phyloP scores from a whole-genome alignment of 192 early-diverging fungal genomes.

The Powellomyces hirtus region DNA sequence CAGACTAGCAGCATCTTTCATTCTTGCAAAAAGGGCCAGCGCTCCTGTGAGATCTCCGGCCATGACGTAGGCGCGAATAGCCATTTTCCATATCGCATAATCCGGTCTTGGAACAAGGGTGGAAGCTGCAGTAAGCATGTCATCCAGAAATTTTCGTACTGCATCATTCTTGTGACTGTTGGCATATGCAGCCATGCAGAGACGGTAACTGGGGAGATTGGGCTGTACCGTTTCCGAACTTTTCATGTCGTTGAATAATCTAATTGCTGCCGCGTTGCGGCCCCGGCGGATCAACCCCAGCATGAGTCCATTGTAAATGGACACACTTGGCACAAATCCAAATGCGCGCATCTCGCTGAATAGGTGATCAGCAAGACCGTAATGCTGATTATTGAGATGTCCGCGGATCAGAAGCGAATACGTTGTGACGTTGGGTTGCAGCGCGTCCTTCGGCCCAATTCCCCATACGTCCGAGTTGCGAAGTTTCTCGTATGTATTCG shows the following conservation, averaged over 20 bases:
- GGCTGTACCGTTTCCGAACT: background rate
- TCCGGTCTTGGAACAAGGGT: slow-evolving; percentile 8
- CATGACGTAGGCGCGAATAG: background rate
- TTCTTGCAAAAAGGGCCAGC: background rate
- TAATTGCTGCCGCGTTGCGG: slow-evolving; percentile 11
- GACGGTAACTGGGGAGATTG: slow-evolving; percentile 11
- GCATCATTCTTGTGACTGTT: slow-evolving; percentile 5
- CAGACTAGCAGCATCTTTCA: background rate
- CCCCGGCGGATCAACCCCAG: background rate
- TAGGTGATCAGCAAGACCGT: background rate
- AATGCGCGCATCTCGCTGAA: slow-evolving; percentile 17
- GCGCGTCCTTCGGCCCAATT: background rate
- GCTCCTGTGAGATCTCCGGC: background rate
- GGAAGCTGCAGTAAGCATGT: background rate
- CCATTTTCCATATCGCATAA: slow-evolving; percentile 11
- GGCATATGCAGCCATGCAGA: slow-evolving; percentile 11
- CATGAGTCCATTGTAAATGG: slow-evolving; percentile 16
- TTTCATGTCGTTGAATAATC: slow-evolving; percentile 9
- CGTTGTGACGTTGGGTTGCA: slow-evolving; percentile 7
- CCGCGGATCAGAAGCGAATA: slow-evolving; percentile 19
- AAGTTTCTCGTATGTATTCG: slow-evolving; percentile 1
- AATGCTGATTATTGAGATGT: background rate
- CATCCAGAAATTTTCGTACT: background rate
- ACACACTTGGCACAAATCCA: background rate
- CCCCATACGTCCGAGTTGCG: background rate